Conservation (phyloP, 768 basidiomycete genomes). For the Clavaria fumosa region DNA sequence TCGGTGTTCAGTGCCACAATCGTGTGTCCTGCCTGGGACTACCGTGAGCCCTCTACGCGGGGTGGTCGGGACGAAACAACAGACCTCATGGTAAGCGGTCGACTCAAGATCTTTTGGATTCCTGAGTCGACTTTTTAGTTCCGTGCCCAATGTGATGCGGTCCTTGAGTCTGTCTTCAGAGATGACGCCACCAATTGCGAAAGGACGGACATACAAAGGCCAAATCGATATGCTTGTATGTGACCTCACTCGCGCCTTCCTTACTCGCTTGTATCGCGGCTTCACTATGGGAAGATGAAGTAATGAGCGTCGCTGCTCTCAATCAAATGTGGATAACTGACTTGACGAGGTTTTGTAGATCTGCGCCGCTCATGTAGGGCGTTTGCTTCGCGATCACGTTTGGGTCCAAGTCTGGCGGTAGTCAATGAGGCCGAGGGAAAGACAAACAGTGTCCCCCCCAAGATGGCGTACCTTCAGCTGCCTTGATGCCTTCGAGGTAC, state of each 20-base stretch:
- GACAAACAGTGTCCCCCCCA: too few species aligned
- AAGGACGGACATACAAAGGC: conserved; percentile 48
- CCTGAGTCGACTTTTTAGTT: conserved; percentile 80
- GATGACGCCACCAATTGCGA: background rate
- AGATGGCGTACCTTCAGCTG: conserved; percentile 35
- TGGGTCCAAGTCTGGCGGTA: conserved; percentile 70
- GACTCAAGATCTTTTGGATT: conserved; percentile 74
- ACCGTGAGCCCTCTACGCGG: too few species aligned
- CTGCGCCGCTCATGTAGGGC: conserved; percentile 92
- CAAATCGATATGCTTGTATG: conserved; percentile 87
- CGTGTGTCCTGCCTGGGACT: conserved; percentile 69
- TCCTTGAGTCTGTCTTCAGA: conserved; percentile 32
- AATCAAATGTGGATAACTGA: conserved; percentile 23
- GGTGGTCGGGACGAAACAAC: too few species aligned
- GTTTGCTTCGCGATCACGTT: conserved; percentile 86
- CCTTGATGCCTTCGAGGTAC: conserved; percentile 71
- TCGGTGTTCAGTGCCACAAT: conserved; percentile 89
- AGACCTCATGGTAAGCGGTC: conserved; percentile 92
- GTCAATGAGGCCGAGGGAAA: too few species aligned
- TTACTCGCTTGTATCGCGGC: conserved; percentile 93
- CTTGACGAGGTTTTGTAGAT: conserved; percentile 96
- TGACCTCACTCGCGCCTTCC: conserved; percentile 60
- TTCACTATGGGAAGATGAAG: conserved; percentile 28
- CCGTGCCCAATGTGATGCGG: conserved; percentile 93
- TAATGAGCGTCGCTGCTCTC: conserved; percentile 6